A percentile compares a stretch with the other conserved stretches of the same genome.
These are phyloP conservation scores for Fusarium sp. DNA, from an alignment of 2,329 filamentous ascomycete species.

Conservation along the genomic window DNA sequence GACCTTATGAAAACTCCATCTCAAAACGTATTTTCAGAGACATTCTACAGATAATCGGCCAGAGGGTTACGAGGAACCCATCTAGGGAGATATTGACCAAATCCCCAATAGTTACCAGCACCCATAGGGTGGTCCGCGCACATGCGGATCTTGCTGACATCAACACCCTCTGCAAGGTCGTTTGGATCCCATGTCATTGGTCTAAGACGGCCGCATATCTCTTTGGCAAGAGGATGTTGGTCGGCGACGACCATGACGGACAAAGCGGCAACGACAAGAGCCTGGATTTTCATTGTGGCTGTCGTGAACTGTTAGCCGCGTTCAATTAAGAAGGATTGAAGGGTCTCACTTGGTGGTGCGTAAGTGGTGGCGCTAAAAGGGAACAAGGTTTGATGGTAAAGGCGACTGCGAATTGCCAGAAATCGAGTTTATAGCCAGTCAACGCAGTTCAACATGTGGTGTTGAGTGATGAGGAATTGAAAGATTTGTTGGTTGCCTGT, in stretches of 20 bases:
- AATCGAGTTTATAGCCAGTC: neutral
- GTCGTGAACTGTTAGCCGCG: neutral
- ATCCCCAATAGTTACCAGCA: slow-evolving; percentile 31
- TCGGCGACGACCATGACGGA: slow-evolving; percentile 9
- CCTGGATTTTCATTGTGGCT: slow-evolving; percentile 14
- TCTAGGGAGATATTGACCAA: slow-evolving; percentile 20
- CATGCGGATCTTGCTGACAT: slow-evolving; percentile 8
- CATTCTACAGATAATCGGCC: neutral
- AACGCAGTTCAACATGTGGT: neutral
- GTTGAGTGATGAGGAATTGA: neutral
- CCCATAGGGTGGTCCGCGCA: slow-evolving; percentile 28
- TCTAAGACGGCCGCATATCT: slow-evolving; percentile 27
- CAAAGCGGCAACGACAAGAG: neutral
- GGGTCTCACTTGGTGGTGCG: neutral
- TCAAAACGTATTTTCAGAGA: too few relatives aligned
- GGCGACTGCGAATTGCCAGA: neutral
- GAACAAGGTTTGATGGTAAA: neutral
- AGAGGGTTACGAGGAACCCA: slow-evolving; percentile 30
- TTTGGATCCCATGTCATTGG: slow-evolving; percentile 31
- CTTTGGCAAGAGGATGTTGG: slow-evolving; percentile 5
- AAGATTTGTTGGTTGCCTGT: neutral
- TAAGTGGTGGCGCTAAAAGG: neutral
- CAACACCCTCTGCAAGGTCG: slow-evolving; percentile 10
- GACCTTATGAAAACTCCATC: too few relatives aligned
- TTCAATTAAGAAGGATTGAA: too few relatives aligned